Evolutionary conservation across 306 rosid species (phyloP).

Genomic region (Begonia peltatifolia): DNA sequence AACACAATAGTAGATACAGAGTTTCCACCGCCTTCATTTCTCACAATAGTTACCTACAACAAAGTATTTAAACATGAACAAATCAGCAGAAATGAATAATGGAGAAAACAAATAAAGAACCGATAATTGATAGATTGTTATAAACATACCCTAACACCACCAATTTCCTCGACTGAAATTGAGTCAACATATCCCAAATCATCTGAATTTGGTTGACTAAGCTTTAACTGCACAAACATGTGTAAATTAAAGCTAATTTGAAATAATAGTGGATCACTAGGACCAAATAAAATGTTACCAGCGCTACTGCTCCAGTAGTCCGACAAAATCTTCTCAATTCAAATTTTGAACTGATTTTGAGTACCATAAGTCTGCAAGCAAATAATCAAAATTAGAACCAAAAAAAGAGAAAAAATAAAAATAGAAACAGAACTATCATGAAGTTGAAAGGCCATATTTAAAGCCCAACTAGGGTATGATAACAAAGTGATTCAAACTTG

Average conservation of each 20-base stretch:
- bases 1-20: conserved; percentile 62
- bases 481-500: too few species aligned
- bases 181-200: conserved; percentile 86
- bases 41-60: conserved; percentile 49
- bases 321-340: conserved; percentile 90
- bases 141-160: conserved; percentile 70
- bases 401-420: too few species aligned
- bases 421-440: too few species aligned
- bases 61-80: conserved; percentile 5
- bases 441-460: too few species aligned
- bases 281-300: conserved; percentile 26
- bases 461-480: too few species aligned
- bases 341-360: conserved; percentile 85
- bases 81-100: neutral
- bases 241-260: conserved; percentile 10
- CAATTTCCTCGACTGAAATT: conserved; percentile 80
- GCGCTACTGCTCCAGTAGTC: conserved; percentile 76
- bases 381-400: neutral
- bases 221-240: conserved; percentile 59
- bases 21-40: conserved; percentile 82
- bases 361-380: conserved; percentile 76
- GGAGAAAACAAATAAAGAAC: neutral
- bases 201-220: conserved; percentile 80
- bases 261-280: neutral
- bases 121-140: neutral